Percentiles rank a stretch among this genome's conserved stretches.
Conservation (phyloP, 2,329 filamentous ascomycete genomes). For the Aspergillus sp. region DNA sequence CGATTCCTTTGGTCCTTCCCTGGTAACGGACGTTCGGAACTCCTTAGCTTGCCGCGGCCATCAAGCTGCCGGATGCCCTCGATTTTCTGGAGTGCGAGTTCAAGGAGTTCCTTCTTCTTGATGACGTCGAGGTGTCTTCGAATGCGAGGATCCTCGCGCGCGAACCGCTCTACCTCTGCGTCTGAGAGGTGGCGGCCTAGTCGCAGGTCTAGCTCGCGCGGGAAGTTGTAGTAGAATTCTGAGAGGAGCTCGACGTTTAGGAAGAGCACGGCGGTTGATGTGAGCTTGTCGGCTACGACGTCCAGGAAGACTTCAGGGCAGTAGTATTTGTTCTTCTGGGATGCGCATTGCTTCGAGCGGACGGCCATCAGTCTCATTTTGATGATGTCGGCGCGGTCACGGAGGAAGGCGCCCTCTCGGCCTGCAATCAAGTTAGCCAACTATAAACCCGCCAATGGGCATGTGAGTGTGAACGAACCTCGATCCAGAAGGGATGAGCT, state of each 20-base stretch:
- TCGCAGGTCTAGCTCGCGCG: constrained; percentile 82
- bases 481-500: constrained; percentile 79
- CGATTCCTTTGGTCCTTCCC: constrained; percentile 38
- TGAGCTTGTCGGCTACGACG: constrained; percentile 90
- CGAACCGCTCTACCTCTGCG: constrained; percentile 83
- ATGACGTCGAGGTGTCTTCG: constrained; percentile 88
- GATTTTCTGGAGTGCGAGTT: constrained; percentile 94
- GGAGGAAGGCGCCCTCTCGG: constrained; percentile 89
- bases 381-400: constrained; percentile 85
- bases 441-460: background rate
- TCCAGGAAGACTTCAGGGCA: constrained; percentile 98
- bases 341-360: constrained; percentile 85
- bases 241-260: constrained; percentile 94
- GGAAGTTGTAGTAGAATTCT: constrained; percentile 98
- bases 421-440: constrained; percentile 52
- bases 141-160: constrained; percentile 89
- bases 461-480: constrained; percentile 57
- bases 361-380: constrained; percentile 85
- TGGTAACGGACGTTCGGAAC: constrained; percentile 36
- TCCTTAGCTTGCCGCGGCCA: constrained; percentile 63
- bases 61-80: constrained; percentile 84
- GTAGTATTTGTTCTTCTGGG: constrained; percentile 86
- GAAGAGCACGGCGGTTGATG: constrained; percentile 92
- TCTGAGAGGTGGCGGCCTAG: constrained; percentile 78
- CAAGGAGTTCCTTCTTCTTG: constrained; percentile 83